phyloP scores from a whole-genome alignment of 2,329 filamentous ascomycete genomes.

The Trichoderma citrinoviride region DNA sequence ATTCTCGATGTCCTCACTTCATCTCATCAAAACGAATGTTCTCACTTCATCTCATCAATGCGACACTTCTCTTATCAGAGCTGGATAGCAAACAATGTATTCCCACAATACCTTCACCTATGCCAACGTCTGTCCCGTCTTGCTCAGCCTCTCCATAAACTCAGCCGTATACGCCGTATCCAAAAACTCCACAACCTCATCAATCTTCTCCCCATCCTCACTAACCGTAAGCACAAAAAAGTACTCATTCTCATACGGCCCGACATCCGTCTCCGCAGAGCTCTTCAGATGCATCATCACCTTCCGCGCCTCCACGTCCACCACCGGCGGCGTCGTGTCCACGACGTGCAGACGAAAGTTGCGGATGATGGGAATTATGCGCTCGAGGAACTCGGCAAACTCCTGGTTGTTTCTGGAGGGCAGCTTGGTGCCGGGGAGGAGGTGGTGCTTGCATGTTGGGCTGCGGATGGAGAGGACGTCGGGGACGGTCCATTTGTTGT shows the following conservation, averaged over 20 bases:
- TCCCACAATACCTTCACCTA: not conserved
- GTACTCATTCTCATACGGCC: not conserved
- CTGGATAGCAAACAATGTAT: not conserved
- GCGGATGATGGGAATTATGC: not conserved
- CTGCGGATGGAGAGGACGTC: not conserved
- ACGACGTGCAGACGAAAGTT: not conserved
- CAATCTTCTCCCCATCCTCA: not conserved
- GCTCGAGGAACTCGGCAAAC: not conserved
- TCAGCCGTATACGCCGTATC: not conserved
- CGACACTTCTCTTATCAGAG: not conserved
- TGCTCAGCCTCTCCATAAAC: not conserved
- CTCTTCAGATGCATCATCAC: not conserved
- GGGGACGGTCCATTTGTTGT: not conserved
- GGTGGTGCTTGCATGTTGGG: not conserved
- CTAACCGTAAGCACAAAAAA: not conserved
- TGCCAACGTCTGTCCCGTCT: not conserved
- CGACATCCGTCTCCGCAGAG: not conserved
- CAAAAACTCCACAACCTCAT: not conserved
- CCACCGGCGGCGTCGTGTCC: not conserved
- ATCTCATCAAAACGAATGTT: too few relatives aligned
- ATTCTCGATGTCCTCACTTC: not conserved
- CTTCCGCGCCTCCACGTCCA: not conserved
- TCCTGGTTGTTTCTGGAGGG: not conserved
- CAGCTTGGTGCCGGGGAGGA: not conserved
- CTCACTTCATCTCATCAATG: not conserved